Percentiles rank a stretch among this genome's conserved stretches.
Conservation (phyloP, 345 rosid genomes). For the Boechera retrofracta region DNA sequence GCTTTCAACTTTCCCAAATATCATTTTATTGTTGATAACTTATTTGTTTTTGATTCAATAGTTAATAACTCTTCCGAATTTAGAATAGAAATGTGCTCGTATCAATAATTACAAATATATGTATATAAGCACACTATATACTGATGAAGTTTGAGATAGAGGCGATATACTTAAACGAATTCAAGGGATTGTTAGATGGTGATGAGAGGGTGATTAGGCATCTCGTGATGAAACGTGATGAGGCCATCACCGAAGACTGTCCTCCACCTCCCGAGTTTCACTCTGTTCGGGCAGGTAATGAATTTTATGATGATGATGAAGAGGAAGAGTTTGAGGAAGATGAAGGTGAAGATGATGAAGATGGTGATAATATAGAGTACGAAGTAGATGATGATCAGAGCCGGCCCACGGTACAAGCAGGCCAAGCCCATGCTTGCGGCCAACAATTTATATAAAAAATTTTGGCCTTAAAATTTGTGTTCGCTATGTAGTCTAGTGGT, state of each 20-base stretch:
- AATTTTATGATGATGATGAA: conserved; percentile 59
- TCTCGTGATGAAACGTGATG: conserved; percentile 81
- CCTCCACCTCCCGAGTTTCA: conserved; percentile 92
- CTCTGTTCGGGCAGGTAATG: conserved; percentile 55
- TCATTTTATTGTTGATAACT: background rate
- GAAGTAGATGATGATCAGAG: conserved; percentile 39
- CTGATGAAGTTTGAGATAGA: conserved; percentile 95
- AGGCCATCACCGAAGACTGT: conserved; percentile 74
- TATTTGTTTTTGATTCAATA: background rate
- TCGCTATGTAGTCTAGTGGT: too few relatives aligned
- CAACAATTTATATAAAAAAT: too few relatives aligned
- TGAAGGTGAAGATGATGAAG: conserved; percentile 43
- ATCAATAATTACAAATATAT: conserved; percentile 34
- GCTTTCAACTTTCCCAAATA: background rate
- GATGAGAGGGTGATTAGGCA: conserved; percentile 91
- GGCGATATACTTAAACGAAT: conserved; percentile 78
- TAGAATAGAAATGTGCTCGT: background rate
- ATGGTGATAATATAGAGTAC: conserved; percentile 38
- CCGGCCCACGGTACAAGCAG: too few relatives aligned
- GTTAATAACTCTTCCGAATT: background rate
- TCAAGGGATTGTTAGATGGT: conserved; percentile 74
- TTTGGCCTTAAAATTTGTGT: too few relatives aligned
- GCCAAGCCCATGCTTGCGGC: too few relatives aligned
- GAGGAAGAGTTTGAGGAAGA: conserved; percentile 54
- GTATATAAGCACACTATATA: conserved; percentile 68